Conservation (phyloP, 2,329 filamentous ascomycete species). For the Aspergillus phoenicis region DNA sequence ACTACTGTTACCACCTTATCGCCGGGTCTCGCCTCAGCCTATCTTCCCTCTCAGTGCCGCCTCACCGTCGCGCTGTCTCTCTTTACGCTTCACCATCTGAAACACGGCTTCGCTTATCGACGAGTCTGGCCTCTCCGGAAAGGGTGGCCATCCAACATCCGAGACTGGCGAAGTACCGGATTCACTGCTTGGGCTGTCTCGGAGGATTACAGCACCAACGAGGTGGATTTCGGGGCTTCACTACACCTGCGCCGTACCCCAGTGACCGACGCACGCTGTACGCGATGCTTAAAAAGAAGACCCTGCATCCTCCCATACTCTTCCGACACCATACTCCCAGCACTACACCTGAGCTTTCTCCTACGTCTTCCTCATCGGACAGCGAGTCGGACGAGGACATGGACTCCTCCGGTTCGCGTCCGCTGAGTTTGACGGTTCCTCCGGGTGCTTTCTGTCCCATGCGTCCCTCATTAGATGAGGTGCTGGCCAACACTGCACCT, state of each 20-base stretch:
- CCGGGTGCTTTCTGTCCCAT: conserved; percentile 46
- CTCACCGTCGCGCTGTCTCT: conserved; percentile 11
- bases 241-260: conserved; percentile 15
- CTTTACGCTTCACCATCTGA: conserved; percentile 9
- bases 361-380: conserved; percentile 44
- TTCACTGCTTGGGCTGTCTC: conserved; percentile 10
- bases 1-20: background rate
- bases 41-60: conserved; percentile 7
- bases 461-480: conserved; percentile 78
- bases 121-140: conserved; percentile 12
- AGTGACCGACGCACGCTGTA: conserved; percentile 30
- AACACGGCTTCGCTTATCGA: conserved; percentile 20
- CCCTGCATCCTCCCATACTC: conserved; percentile 36
- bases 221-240: conserved; percentile 17
- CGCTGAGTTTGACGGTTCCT: conserved; percentile 47
- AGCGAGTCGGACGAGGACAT: conserved; percentile 50
- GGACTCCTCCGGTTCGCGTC: conserved; percentile 45
- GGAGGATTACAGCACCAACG: conserved; percentile 3
- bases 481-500: conserved; percentile 80
- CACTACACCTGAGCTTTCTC: conserved; percentile 50
- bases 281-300: conserved; percentile 45
- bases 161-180: conserved; percentile 1
- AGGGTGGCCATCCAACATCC: background rate
- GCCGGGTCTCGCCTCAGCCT: background rate
- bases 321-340: conserved; percentile 45